phyloP scores from a whole-genome alignment of 345 rosid genomes.

The Heritiera littoralis region DNA sequence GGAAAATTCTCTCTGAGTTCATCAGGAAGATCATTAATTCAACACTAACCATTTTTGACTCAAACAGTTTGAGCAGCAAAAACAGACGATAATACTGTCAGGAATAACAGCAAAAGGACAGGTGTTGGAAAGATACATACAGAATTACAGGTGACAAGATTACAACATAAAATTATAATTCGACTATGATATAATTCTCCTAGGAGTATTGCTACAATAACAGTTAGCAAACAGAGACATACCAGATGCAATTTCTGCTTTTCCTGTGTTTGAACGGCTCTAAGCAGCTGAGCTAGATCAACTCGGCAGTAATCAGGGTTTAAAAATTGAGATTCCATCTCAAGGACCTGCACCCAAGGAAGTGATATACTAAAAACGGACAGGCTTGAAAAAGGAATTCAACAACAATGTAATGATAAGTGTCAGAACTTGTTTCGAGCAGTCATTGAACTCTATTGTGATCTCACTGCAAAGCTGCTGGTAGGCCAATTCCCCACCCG shows the following conservation, averaged over 20 bases:
- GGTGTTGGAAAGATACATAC: neutral
- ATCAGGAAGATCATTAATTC: neutral
- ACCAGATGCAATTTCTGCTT: slow-evolving; percentile 85
- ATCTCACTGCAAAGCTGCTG: slow-evolving; percentile 81
- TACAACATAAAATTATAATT: neutral
- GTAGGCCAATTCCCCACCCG: slow-evolving; percentile 75
- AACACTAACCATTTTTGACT: neutral
- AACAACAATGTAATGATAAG: neutral
- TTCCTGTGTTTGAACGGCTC: slow-evolving; percentile 80
- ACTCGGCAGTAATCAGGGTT: slow-evolving; percentile 49
- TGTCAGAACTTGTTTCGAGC: slow-evolving; percentile 74
- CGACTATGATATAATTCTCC: neutral
- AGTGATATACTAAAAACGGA: neutral
- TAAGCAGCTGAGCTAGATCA: slow-evolving; percentile 75
- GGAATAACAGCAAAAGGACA: neutral
- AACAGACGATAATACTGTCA: neutral
- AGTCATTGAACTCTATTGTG: slow-evolving; percentile 75
- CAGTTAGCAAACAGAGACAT: neutral
- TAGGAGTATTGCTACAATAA: neutral
- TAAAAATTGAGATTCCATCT: slow-evolving; percentile 63
- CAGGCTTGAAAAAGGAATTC: neutral
- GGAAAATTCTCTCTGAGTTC: neutral
- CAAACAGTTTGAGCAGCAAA: neutral
- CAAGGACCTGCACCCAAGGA: slow-evolving; percentile 56
- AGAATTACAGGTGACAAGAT: neutral